Conservation (phyloP, 1,284 basidiomycete genomes). For the Austropuccinia psidii region DNA sequence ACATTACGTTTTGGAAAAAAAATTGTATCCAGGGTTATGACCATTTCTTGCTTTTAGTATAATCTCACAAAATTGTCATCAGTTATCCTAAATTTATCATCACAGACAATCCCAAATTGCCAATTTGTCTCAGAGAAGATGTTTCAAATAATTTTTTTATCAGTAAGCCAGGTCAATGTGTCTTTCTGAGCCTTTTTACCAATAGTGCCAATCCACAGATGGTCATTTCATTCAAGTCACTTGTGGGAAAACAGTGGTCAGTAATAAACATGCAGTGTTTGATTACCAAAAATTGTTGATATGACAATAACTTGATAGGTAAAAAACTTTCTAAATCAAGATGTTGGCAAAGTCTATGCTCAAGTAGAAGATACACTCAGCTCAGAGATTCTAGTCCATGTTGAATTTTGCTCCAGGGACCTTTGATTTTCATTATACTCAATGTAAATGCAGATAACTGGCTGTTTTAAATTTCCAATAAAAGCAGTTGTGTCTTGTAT, state of each 20-base stretch:
- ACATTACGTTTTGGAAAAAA: too few species aligned
- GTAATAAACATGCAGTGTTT: not conserved
- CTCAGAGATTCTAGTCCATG: constrained; percentile 31
- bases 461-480: constrained; percentile 32
- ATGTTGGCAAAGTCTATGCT: constrained; percentile 36
- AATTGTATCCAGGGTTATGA: too few species aligned
- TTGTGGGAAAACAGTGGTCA: constrained; percentile 32
- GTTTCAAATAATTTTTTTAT: constrained; percentile 12
- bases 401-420: constrained; percentile 29
- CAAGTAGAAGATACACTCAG: constrained; percentile 1
- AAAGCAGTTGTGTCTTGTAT: constrained; percentile 29
- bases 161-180: constrained; percentile 28
- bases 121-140: constrained; percentile 31
- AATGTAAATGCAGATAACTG: constrained; percentile 30
- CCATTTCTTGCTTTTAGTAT: constrained; percentile 17
- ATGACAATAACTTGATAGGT: constrained; percentile 18
- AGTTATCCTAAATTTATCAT: constrained; percentile 36
- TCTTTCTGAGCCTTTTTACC: constrained; percentile 29
- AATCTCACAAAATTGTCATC: constrained; percentile 35
- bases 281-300: not conserved
- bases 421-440: constrained; percentile 36
- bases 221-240: constrained; percentile 28
- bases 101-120: constrained; percentile 23
- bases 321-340: constrained; percentile 36
- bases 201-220: constrained; percentile 34